A percentile compares a stretch with the other conserved stretches of the same genome.
These are phyloP conservation scores for Verticillium longisporum DNA, from an alignment of 2,329 filamentous ascomycete genomes.

Conservation along the genomic window DNA sequence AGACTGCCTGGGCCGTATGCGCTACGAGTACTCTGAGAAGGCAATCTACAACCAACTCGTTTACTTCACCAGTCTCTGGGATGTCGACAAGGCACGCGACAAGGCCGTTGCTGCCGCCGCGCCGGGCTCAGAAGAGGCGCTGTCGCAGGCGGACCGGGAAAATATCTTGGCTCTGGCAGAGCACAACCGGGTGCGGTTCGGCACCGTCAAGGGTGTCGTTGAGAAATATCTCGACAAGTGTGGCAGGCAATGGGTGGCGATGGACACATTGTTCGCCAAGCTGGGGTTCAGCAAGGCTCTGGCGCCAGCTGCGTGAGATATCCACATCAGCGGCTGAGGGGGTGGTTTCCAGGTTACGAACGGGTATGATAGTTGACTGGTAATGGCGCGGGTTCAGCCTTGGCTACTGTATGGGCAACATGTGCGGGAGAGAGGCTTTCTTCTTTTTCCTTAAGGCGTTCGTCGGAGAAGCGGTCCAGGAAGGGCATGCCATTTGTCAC, in stretches of 20 bases:
- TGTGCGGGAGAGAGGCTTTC: not conserved
- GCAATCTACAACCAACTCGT: slow-evolving; percentile 91
- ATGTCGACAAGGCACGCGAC: slow-evolving; percentile 72
- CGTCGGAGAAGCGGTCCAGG: not conserved
- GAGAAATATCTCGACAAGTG: slow-evolving; percentile 84
- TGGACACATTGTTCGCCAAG: slow-evolving; percentile 79
- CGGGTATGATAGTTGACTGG: not conserved
- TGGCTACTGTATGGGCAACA: not conserved
- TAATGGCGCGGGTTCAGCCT: no score
- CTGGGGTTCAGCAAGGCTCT: slow-evolving; percentile 43
- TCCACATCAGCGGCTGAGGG: not conserved
- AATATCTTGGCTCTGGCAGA: slow-evolving; percentile 67
- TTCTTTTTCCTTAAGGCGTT: not conserved
- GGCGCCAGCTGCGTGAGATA: slow-evolving; percentile 1
- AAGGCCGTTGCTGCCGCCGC: slow-evolving; percentile 34
- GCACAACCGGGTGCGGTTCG: slow-evolving; percentile 76
- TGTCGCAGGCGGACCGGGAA: slow-evolving; percentile 45
- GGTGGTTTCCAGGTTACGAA: not conserved
- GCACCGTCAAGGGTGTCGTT: slow-evolving; percentile 67
- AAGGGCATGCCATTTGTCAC: not conserved
- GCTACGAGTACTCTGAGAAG: slow-evolving; percentile 81
- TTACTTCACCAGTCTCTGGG: slow-evolving; percentile 79
- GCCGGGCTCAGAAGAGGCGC: slow-evolving; percentile 21
- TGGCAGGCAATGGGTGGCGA: slow-evolving; percentile 86
- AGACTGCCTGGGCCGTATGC: slow-evolving; percentile 82